These are phyloP conservation scores for Chlorophyllum brunneum DNA, from an alignment of 768 basidiomycete genomes.

Conservation along the genomic window DNA sequence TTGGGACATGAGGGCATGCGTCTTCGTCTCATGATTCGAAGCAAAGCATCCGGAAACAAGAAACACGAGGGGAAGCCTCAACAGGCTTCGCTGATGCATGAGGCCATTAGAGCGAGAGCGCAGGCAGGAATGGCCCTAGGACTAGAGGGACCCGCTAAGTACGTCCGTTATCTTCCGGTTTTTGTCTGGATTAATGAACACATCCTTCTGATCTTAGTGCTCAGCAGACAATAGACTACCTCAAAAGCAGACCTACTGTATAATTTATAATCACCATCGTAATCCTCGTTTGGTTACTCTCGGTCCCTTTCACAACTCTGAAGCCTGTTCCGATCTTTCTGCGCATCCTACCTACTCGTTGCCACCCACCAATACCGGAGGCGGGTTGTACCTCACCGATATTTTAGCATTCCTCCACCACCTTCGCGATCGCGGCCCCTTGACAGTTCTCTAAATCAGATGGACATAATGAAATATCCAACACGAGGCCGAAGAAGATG, in stretches of 20 bases:
- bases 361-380: too few species aligned
- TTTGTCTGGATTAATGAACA: neutral
- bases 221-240: constrained; percentile 23
- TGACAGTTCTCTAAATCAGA: too few species aligned
- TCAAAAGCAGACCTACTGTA: constrained; percentile 7
- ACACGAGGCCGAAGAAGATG: too few species aligned
- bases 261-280: neutral
- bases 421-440: too few species aligned
- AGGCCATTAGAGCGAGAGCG: constrained; percentile 21
- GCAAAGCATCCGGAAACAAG: constrained; percentile 14
- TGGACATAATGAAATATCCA: too few species aligned
- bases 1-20: constrained; percentile 46
- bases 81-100: constrained; percentile 9
- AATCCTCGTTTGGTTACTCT: too few species aligned
- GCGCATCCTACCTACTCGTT: too few species aligned
- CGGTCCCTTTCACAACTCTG: too few species aligned
- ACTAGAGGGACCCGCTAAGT: constrained; percentile 22
- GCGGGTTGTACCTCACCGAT: too few species aligned
- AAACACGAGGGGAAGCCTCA: neutral
- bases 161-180: constrained; percentile 6
- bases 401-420: too few species aligned
- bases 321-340: too few species aligned
- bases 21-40: constrained; percentile 37
- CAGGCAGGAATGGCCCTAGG: constrained; percentile 26
- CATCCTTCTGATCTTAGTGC: constrained; percentile 17